phyloP scores from a whole-genome alignment of 1,139 yeast species.

The Pichia sp. region DNA sequence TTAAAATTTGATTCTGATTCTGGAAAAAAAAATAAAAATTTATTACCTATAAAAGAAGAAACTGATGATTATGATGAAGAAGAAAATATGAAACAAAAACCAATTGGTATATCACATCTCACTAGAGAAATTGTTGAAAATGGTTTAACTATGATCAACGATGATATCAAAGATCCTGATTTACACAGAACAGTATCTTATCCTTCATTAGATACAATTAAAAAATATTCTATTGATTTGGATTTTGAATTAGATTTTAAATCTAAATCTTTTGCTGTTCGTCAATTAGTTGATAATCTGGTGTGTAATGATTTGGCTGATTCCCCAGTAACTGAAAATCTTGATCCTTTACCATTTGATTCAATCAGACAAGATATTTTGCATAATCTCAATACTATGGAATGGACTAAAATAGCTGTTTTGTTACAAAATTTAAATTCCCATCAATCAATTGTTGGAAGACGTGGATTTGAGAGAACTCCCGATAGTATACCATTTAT shows the following conservation, averaged over 20 bases:
- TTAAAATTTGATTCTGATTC: neutral
- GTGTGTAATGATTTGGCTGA: conserved; percentile 16
- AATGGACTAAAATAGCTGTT: conserved; percentile 65
- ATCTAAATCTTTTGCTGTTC: conserved; percentile 5
- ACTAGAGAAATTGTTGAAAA: conserved; percentile 30
- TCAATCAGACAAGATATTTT: conserved; percentile 39
- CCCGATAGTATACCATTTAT: conserved; percentile 51
- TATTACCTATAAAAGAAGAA: neutral
- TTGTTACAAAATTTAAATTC: conserved; percentile 63
- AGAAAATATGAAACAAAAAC: conserved; percentile 8
- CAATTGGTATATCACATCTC: conserved; percentile 23
- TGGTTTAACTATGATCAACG: conserved; percentile 17
- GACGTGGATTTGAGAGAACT: conserved; percentile 54
- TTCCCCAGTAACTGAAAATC: conserved; percentile 20
- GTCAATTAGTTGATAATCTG: conserved; percentile 8
- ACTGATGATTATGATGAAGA: conserved; percentile 10
- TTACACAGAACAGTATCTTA: neutral
- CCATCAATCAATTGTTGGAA: conserved; percentile 66
- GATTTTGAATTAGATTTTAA: conserved; percentile 14
- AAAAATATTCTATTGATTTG: conserved; percentile 12
- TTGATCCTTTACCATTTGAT: conserved; percentile 32
- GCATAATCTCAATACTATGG: conserved; percentile 44
- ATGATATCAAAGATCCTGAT: conserved; percentile 15
- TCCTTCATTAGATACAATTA: neutral
- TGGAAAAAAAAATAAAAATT: neutral